Base-by-base conservation (phyloP, 345 rosid species). In the Lepidium didymum region DNA sequence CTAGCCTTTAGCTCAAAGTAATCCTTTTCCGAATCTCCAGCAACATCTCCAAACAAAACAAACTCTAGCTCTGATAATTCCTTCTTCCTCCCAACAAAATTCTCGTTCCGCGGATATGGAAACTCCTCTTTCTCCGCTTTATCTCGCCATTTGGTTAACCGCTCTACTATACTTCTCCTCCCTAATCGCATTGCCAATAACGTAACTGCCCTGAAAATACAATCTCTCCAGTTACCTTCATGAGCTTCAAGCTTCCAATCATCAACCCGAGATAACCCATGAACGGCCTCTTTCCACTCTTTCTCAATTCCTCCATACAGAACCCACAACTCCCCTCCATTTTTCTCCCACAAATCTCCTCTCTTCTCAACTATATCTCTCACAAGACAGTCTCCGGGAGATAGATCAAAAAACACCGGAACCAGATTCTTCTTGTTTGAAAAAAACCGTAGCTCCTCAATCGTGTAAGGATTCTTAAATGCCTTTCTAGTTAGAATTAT, bases 171-270 rank as follows among this genome's bases (percentile, higher is more conserved):
- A 67, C 99, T 94, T 75, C 99, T 83, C 82, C 97, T 81, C 46
- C 97, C 97, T 74, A 94, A 80, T 77, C 79, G 75, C 84, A 75
- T 79, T 0, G 96, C 99, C 59, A 94, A 65, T 18, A 87, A 76
- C 14, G 87, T 84, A 52, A 91, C 93, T 1, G 91, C 82, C 50
- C 84, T 82, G 65, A 87, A 72, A 37, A 91, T 84, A 80, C 97
- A 89, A 16, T 89, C 96, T 80, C 97, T 87, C 97, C 96, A 91
- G 53, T 84, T 83, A 47, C 97, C 97, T 14, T 87, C 90, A 50
- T 77, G 90, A 76, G 97, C 96, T 77, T 91, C 96, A 34, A 91
- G 86, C 76, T 91, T 91, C 93, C 96, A 86, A 16, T 94, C 97
- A 78, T 86, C 91, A 62, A 81, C 86, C 3, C 89, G 81, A 6